These are phyloP conservation scores for Hylodesmum podocarpum DNA, from an alignment of 306 rosid species.

Conservation along the genomic window DNA sequence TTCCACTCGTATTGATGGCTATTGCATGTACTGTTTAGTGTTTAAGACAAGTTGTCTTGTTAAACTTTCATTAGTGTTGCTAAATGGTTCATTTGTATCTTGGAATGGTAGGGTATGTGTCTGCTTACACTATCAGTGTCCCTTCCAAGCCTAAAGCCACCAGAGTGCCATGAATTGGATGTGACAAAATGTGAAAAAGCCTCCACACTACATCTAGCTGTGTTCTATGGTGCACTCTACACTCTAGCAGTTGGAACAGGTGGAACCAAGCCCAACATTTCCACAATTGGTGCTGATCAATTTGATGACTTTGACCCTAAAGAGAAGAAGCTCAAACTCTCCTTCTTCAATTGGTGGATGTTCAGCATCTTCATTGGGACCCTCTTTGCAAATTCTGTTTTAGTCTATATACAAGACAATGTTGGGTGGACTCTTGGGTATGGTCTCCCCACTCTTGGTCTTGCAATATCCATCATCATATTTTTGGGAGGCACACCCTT, in stretches of 20 bases:
- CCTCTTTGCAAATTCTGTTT: constrained; percentile 59
- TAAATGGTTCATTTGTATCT: not conserved
- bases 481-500: constrained; percentile 58
- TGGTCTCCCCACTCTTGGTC: constrained; percentile 72
- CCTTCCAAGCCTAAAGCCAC: constrained; percentile 37
- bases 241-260: constrained; percentile 69
- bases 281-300: constrained; percentile 91
- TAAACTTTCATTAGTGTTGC: not conserved
- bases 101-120: constrained; percentile 32
- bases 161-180: constrained; percentile 11
- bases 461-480: constrained; percentile 46
- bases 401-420: constrained; percentile 62
- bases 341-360: constrained; percentile 90
- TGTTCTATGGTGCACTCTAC: constrained; percentile 49
- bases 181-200: constrained; percentile 32
- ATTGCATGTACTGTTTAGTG: not conserved
- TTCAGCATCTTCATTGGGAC: constrained; percentile 76
- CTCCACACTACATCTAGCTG: constrained; percentile 34
- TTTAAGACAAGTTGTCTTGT: not conserved
- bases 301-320: constrained; percentile 70
- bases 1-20: not conserved
- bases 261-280: constrained; percentile 81
- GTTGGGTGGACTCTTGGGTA: constrained; percentile 75
- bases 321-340: constrained; percentile 61
- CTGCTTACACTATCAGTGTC: constrained; percentile 37